Evolutionary conservation across 148 eudicot genomes (phyloP).

Genomic region (Persicaria maculosa): DNA sequence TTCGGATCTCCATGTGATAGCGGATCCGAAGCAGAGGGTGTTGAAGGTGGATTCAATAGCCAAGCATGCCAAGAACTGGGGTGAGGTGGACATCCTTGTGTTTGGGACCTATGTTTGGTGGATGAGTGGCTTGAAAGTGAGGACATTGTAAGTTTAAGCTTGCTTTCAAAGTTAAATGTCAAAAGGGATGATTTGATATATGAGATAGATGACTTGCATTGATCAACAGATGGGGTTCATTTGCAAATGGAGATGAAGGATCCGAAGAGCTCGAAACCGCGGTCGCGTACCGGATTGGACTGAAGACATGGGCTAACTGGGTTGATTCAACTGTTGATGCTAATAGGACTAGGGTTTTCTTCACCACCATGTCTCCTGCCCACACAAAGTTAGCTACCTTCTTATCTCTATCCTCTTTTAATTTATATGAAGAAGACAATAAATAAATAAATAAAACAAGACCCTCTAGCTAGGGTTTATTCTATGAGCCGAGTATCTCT

Average conservation of each 20-base stretch:
- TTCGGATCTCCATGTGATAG: conserved; percentile 37
- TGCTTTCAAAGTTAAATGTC: background rate
- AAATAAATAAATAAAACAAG: no score
- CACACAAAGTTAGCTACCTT: conserved; percentile 33
- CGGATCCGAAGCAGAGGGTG: conserved; percentile 49
- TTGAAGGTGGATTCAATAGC: conserved; percentile 46
- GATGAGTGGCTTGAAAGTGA: conserved; percentile 48
- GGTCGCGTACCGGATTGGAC: conserved; percentile 40
- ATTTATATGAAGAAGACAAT: no score
- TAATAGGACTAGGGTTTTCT: conserved; percentile 43
- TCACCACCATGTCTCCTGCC: conserved; percentile 64
- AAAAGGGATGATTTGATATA: background rate
- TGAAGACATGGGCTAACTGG: conserved; percentile 78
- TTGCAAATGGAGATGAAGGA: conserved; percentile 59
- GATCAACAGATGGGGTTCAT: conserved; percentile 51
- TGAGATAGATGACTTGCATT: background rate
- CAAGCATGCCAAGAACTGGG: conserved; percentile 51
- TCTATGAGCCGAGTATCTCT: no score
- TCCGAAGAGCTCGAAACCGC: conserved; percentile 42
- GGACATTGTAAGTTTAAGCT: conserved; percentile 32
- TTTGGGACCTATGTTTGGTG: conserved; percentile 74
- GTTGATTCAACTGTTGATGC: conserved; percentile 47
- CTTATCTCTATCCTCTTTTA: background rate
- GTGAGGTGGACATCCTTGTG: conserved; percentile 48
- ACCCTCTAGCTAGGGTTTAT: no score